Base-by-base conservation (phyloP, 1,284 basidiomycete species). In the Leccinum variabile region DNA sequence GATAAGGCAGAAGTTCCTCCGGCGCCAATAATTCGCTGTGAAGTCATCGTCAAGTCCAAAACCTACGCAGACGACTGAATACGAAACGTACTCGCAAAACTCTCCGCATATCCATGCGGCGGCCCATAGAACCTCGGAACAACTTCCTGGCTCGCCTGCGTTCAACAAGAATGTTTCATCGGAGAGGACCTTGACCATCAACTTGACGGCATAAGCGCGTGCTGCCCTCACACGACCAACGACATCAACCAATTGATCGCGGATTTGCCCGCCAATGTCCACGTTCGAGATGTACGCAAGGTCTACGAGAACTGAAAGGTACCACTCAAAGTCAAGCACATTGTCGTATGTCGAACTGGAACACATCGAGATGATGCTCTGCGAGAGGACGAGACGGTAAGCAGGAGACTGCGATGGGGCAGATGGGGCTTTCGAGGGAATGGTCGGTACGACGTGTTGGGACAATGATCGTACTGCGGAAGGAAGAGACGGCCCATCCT, bases 71-170 rank as follows among this genome's bases (percentile, higher is more conserved):
- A 65, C 32, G 35, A 52, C 50, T 46, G 22, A 53, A 44, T 28
- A 55, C 28, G 56, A 56, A 32, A 63, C 90, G 67, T 63, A 89
- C 89, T 86, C 82, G 81, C 91, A 89, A 74, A 95, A 95, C 76
- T 99, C 97, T 30, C 96, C 96, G 68, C 92, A 94, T 66, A 98
- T 92, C 91, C 93, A 98, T 1, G 94, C 94, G 5, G 94, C 95
- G 2, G 95, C 96, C 81, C 91, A 93, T 1, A 98, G 78, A 8
- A 97, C 84, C 67, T 96, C 93, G 1, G 88, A 84, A 69, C 91
- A 94, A 62, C 86, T 80, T 46, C 85, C 81, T 66, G 86, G 83
- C 5, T 87, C 86, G 28, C 79, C 77, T 8, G 84, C 84, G 70
- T 85, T 86, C 54, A 80, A 71, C 62, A 93, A 68, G 67, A 95